Conservation (phyloP, 768 basidiomycete genomes). For the Psilocybe subaeruginosa region DNA sequence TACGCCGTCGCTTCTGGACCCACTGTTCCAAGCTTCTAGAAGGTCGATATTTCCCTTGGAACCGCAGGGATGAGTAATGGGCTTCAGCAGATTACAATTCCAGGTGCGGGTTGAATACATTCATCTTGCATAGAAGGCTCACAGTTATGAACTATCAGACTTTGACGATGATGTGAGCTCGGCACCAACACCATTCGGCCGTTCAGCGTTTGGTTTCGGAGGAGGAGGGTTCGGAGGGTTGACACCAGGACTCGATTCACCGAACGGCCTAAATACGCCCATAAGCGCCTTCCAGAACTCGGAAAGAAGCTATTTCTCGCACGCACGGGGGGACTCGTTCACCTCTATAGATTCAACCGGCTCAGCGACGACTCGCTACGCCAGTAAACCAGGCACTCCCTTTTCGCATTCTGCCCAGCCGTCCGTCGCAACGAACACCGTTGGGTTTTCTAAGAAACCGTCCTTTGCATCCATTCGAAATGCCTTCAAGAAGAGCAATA, state of each 20-base stretch:
- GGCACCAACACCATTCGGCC: constrained; percentile 73
- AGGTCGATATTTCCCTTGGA: constrained; percentile 18
- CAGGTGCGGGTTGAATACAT: constrained; percentile 41
- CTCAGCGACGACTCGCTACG: constrained; percentile 57
- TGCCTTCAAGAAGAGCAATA: constrained; percentile 74
- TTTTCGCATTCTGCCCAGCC: constrained; percentile 76
- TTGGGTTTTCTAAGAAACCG: constrained; percentile 77
- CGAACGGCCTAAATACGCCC: constrained; percentile 51
- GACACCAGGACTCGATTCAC: constrained; percentile 65
- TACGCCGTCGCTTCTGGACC: constrained; percentile 18
- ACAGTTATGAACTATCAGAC: constrained; percentile 43
- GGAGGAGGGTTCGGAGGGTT: constrained; percentile 45
- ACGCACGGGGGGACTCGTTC: constrained; percentile 77
- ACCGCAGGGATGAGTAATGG: constrained; percentile 43
- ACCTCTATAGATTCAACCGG: constrained; percentile 76
- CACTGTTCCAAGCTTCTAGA: constrained; percentile 15
- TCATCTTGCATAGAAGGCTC: constrained; percentile 1
- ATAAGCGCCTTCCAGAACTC: constrained; percentile 46
- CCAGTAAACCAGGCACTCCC: constrained; percentile 49
- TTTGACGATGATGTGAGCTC: constrained; percentile 74
- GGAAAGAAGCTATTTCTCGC: constrained; percentile 69
- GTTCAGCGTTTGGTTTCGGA: constrained; percentile 52
- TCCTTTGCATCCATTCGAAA: constrained; percentile 88
- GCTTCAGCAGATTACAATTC: constrained; percentile 71
- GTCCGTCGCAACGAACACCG: constrained; percentile 59